Evolutionary conservation across 208 protist genomes (phyloP), one percentile per base, ranked within the genome.

Genomic region (Porcisia hertigi): DNA sequence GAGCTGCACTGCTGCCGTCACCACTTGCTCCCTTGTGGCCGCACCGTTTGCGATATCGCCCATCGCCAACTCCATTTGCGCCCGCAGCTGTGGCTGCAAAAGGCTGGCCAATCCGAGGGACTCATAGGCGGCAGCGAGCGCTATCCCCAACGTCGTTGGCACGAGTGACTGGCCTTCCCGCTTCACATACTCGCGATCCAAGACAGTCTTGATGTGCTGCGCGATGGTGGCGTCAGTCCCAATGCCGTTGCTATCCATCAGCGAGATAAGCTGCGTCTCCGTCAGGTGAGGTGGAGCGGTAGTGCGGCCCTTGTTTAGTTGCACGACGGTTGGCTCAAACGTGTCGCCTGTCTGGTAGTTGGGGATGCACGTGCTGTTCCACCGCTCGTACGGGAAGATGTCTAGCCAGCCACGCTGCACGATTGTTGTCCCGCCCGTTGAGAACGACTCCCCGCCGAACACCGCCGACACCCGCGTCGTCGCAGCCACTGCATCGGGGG

Each of bases 151-250:
- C 14, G 74, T 69, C 8, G 98, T 99, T 16, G 99, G 98, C 34
- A 92, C 71, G 62, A 99, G 95, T 34, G 45, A 34, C 72, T 88
- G 78, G 57, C 80, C 58, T 59, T 97, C 89, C 45, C 96, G 96
- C 57, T 79, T 86, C 57, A 96, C 96, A 77, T 99, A 99, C 58
- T 91, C 87, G 45, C 98, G 83, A 2, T 98, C 88, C 54, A 98
- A 75, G 16, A 99, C 95, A 0, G 89, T 99, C 81, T 99, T 89
- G 75, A 99, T 99, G 88, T 99, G 99, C 84, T 99, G 87, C 7
- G 99, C 98, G 65, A 99, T 99, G 4, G 99, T 99, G 8, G 99
- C 99, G 90, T 99, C 99, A 1, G 99, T 99, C 36, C 99, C 99
- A 75, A 99, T 99, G 45, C 97, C 96, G 76, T 99, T 94, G 58